Conservation (phyloP, 73 alveolate genomes). For the Paramecium caudatum region DNA sequence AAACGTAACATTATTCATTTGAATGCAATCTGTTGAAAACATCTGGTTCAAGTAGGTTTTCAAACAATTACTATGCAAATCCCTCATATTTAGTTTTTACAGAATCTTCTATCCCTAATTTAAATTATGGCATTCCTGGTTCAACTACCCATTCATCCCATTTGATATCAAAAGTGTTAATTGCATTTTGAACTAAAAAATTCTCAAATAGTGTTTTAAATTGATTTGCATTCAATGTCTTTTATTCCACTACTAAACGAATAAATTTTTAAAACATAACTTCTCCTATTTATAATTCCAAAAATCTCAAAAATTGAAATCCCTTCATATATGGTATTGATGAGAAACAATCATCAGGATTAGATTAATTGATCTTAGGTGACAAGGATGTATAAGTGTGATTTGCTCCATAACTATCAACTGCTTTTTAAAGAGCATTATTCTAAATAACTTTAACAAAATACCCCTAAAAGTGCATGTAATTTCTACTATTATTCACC, state of each 20-base stretch:
- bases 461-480: slow-evolving; percentile 42
- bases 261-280: slow-evolving; percentile 83
- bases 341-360: slow-evolving; percentile 99
- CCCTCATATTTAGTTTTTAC: background rate
- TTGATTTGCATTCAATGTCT: background rate
- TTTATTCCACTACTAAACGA: slow-evolving; percentile 78
- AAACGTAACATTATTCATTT: background rate
- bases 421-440: background rate
- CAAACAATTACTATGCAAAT: background rate
- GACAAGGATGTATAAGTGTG: slow-evolving; percentile 85
- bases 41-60: background rate
- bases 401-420: slow-evolving; percentile 77
- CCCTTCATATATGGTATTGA: slow-evolving; percentile 99
- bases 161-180: background rate
- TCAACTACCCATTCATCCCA: slow-evolving; percentile 56
- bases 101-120: background rate
- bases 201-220: background rate
- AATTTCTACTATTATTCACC: slow-evolving; percentile 66
- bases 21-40: slow-evolving; percentile 9
- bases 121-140: background rate
- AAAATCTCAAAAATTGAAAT: slow-evolving; percentile 87
- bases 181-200: background rate
- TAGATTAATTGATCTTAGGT: slow-evolving; percentile 88
- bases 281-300: slow-evolving; percentile 93
- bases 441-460: background rate